phyloP scores from a whole-genome alignment of 108 stramenopile species.

The Hondaea fermentalgiana region DNA sequence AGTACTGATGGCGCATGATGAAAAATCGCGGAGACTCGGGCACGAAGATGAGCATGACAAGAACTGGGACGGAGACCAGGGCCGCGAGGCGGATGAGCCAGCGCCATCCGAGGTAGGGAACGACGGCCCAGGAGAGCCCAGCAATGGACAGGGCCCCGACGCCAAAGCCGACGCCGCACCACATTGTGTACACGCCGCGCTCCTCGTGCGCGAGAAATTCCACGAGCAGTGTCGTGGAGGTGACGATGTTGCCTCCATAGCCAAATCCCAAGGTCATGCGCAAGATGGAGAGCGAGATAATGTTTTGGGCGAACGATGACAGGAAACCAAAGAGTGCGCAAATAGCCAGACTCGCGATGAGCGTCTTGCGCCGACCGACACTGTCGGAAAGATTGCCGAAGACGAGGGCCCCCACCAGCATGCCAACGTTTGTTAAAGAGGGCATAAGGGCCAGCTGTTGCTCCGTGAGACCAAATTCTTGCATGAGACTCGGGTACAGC shows the following conservation, averaged over 20 bases:
- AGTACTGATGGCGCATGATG: neutral
- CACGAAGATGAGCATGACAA: neutral
- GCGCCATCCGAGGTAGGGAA: neutral
- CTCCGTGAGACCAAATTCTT: neutral
- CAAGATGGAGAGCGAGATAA: neutral
- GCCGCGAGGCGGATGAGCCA: constrained; percentile 10
- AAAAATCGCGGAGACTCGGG: neutral
- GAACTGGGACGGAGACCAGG: neutral
- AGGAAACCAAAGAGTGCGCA: neutral
- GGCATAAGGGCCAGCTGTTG: neutral
- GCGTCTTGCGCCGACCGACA: neutral
- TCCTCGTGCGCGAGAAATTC: neutral
- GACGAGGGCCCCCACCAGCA: neutral
- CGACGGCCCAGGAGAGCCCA: neutral
- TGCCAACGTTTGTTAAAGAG: neutral
- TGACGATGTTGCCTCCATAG: neutral
- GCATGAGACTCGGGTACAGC: neutral
- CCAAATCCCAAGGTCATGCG: neutral
- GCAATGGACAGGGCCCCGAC: neutral
- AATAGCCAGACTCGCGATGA: neutral
- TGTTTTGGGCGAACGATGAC: neutral
- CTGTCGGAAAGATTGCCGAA: neutral
- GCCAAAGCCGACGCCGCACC: neutral
- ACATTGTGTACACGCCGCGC: neutral
- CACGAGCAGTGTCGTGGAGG: neutral